A percentile compares a stretch with the other conserved stretches of the same genome.
phyloP scores from a whole-genome alignment of 495 filamentous ascomycete genomes.

The Darksidea phi region DNA sequence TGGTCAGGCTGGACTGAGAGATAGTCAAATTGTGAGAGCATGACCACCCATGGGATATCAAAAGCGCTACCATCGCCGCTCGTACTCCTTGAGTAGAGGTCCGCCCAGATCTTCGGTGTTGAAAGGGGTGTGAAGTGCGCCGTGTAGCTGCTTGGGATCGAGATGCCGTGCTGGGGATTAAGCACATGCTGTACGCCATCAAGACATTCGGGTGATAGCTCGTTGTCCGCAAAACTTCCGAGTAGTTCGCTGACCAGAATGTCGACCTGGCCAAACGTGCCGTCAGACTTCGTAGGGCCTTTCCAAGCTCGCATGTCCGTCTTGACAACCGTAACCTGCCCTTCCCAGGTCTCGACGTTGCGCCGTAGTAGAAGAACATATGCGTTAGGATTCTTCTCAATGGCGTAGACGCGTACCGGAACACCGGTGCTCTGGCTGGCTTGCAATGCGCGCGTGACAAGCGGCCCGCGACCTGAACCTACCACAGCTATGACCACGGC shows the following conservation, averaged over 20 bases:
- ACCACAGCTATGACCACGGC: constrained; percentile 84
- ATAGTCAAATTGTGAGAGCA: constrained; percentile 84
- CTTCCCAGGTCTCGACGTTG: constrained; percentile 74
- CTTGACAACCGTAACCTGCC: constrained; percentile 78
- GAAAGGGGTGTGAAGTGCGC: constrained; percentile 87
- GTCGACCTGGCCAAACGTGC: constrained; percentile 66
- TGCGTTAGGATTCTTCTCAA: constrained; percentile 98
- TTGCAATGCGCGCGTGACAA: constrained; percentile 79
- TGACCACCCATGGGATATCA: constrained; percentile 87
- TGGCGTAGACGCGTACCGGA: constrained; percentile 77
- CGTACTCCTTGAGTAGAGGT: constrained; percentile 61
- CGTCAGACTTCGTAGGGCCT: constrained; percentile 55
- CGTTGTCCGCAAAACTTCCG: constrained; percentile 66
- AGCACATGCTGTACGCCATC: constrained; percentile 88
- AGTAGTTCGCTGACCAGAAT: constrained; percentile 92
- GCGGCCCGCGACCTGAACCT: constrained; percentile 85
- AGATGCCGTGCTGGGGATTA: constrained; percentile 72
- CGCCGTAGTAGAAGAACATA: constrained; percentile 86
- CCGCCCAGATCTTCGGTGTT: constrained; percentile 80
- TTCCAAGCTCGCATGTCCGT: constrained; percentile 98
- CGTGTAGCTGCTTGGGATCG: constrained; percentile 88
- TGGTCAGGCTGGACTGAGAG: constrained; percentile 51
- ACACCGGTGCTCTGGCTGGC: constrained; percentile 76
- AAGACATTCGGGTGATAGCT: constrained; percentile 65
- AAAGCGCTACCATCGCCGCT: constrained; percentile 65